Conservation (phyloP, 2,329 filamentous ascomycete genomes). For the Neofusicoccum sp. region DNA sequence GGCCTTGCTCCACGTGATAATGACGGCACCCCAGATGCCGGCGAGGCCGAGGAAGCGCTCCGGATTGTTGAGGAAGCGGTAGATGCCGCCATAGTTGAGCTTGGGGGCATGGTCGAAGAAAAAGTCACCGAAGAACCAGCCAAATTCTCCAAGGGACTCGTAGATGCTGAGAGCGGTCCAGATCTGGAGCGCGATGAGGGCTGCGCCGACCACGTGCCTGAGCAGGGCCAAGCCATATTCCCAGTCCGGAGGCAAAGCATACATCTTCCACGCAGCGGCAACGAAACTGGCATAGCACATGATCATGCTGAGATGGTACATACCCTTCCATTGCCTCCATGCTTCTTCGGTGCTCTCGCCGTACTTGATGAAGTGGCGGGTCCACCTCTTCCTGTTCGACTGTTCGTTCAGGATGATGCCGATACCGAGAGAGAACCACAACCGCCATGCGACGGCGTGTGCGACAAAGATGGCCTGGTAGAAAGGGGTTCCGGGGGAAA, state of each 20-base stretch:
- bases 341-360: conserved; percentile 88
- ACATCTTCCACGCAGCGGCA: conserved; percentile 95
- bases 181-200: conserved; percentile 79
- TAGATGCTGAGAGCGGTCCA: conserved; percentile 95
- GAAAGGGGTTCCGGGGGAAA: conserved; percentile 72
- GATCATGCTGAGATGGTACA: conserved; percentile 89
- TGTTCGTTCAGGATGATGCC: conserved; percentile 82
- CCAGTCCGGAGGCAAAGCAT: conserved; percentile 82
- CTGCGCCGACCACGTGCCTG: conserved; percentile 79
- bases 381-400: conserved; percentile 91
- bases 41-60: conserved; percentile 91
- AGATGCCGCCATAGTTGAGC: conserved; percentile 94
- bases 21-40: conserved; percentile 90
- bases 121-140: conserved; percentile 99
- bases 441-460: conserved; percentile 77
- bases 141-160: conserved; percentile 93
- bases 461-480: conserved; percentile 78
- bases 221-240: conserved; percentile 79
- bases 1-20: conserved; percentile 85
- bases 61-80: conserved; percentile 96
- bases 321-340: conserved; percentile 96
- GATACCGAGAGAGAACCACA: conserved; percentile 90
- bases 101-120: conserved; percentile 90
- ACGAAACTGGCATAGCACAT: conserved; percentile 88
- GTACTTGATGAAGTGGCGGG: conserved; percentile 94